Evolutionary conservation across 352 stramenopile species (phyloP).

Genomic region (Phytophthora meadii): DNA sequence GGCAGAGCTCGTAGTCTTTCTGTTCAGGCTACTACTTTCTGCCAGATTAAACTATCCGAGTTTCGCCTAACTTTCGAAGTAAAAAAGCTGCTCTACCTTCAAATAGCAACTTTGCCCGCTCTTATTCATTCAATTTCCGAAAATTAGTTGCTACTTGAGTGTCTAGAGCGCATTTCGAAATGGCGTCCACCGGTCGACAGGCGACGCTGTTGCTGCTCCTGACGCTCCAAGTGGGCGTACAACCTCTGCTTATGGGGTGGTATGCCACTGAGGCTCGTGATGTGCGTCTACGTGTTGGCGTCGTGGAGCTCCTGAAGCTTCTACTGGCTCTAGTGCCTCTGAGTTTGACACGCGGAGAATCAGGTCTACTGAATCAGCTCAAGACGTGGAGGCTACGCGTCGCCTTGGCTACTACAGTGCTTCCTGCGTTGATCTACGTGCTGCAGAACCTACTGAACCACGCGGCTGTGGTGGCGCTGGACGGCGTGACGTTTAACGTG

Average conservation of each 20-base stretch:
- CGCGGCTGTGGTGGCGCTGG: constrained; percentile 73
- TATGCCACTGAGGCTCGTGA: constrained; percentile 66
- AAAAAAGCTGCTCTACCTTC: background rate
- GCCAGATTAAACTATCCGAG: too few relatives aligned
- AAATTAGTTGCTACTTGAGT: constrained; percentile 2
- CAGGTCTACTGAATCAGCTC: constrained; percentile 50
- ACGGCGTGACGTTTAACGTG: constrained; percentile 87
- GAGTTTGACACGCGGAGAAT: constrained; percentile 48
- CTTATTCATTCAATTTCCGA: background rate
- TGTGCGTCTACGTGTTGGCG: constrained; percentile 72
- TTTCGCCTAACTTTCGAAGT: background rate
- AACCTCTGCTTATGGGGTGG: constrained; percentile 82
- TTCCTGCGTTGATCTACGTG: constrained; percentile 83
- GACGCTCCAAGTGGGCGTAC: constrained; percentile 77
- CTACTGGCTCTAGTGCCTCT: constrained; percentile 70
- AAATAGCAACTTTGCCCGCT: background rate
- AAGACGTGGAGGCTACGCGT: constrained; percentile 69
- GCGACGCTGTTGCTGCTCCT: constrained; percentile 65
- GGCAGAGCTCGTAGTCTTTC: too few relatives aligned
- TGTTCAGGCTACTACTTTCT: too few relatives aligned
- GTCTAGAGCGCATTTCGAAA: background rate
- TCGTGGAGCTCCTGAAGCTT: constrained; percentile 82
- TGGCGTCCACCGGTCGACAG: constrained; percentile 50
- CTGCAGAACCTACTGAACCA: constrained; percentile 88
- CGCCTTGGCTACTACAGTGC: constrained; percentile 68